A percentile compares a stretch with the other conserved stretches of the same genome.
phyloP scores from a whole-genome alignment of 305 asterid species.

The Fraxinus velutina region DNA sequence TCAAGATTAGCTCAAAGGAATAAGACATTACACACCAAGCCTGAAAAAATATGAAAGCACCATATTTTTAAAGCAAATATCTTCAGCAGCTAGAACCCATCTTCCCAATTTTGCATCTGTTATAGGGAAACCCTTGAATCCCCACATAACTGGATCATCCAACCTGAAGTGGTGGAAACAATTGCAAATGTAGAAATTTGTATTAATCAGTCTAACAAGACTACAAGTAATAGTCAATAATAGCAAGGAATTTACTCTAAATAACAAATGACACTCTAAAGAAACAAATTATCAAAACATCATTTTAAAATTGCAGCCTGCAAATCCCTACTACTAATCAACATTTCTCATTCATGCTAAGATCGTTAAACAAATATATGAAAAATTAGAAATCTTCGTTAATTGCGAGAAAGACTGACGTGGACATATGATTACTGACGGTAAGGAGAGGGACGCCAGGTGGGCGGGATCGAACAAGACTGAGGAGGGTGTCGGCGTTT shows the following conservation, averaged over 20 bases:
- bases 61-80: constrained; percentile 81
- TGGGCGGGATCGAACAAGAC: constrained; percentile 75
- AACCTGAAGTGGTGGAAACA: constrained; percentile 47
- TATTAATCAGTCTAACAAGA: not conserved
- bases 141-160: constrained; percentile 98
- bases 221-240: not conserved
- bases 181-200: not conserved
- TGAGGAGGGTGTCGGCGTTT: constrained; percentile 77
- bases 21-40: constrained; percentile 57
- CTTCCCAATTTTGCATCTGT: constrained; percentile 61
- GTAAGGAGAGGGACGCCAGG: constrained; percentile 84
- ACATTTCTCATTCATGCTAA: not conserved
- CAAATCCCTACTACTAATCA: not conserved
- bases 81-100: constrained; percentile 98
- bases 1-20: constrained; percentile 1
- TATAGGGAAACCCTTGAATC: constrained; percentile 68
- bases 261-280: not conserved
- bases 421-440: constrained; percentile 98
- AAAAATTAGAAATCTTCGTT: not conserved
- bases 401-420: constrained; percentile 63
- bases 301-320: not conserved
- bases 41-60: constrained; percentile 77
- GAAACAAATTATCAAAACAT: not conserved
- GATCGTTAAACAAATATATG: not conserved
- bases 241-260: not conserved